Base-by-base conservation (phyloP, 768 basidiomycete genomes). In the Pisolithus microcarpus region DNA sequence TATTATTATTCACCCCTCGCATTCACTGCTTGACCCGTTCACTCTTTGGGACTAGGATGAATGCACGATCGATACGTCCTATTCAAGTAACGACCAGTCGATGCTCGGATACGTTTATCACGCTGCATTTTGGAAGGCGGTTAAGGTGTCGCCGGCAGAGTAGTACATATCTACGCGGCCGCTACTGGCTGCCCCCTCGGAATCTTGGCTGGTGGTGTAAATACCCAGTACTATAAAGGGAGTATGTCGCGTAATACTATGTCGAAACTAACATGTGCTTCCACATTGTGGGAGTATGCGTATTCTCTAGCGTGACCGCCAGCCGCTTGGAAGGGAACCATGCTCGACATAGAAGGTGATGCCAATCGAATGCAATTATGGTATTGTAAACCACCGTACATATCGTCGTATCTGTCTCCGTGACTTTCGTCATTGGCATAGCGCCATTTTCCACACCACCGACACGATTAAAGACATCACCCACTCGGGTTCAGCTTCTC, bases 41-140 rank as follows among this genome's bases (percentile, higher is more conserved):
- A 21, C 31, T 26, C n/a, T 38, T 24, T 18, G 13, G 43, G n/a
- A 23, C 7, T 56, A 96, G 91, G 82, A 92, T 55, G 91, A 96
- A 70, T 73, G 75, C 49, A 81, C 76, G 21, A 80, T 95, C 47
- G 77, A 83, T 54, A 87, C 91, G 16, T 91, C 87, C 5, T 98
- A 96, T 63, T 91, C 91, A 16, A 87, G 81, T 57, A 90, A 93
- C 58, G 72, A 78, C 3, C 75, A 81, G 56, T 83, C 82, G 8
- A 87, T 96, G 86, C 74, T 98, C 13, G 77, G 80, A 37, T 92
- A 95, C 60, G 75, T 85, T 16, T 97, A 97, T 65, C 80, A 87
- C 43, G 75, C 90, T 1, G 81, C 81, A 5, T 93, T 93, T 69
- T 95, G 87, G 87, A 87, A 80, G 1, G 90, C 87, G 10, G 79